Conservation (phyloP, 805 yeast genomes). For the Nakazawaea populi region DNA sequence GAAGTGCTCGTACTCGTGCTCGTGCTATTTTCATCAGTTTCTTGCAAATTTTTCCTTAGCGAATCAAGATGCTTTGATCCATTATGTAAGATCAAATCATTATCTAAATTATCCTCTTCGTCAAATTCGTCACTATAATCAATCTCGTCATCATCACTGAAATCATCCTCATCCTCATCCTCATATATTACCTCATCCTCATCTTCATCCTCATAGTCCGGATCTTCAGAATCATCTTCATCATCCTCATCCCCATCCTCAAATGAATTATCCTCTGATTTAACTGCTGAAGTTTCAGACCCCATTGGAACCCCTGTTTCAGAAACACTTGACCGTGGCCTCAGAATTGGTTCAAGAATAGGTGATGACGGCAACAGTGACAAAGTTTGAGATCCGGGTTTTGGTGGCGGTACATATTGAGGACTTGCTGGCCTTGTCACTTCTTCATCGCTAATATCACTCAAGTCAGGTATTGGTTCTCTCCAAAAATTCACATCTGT, state of each 20-base stretch:
- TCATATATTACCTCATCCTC: conserved; percentile 21
- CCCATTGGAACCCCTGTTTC: conserved; percentile 10
- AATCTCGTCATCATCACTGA: conserved; percentile 23
- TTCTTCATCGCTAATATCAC: conserved; percentile 52
- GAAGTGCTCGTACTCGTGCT: too few species aligned
- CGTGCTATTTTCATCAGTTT: neutral
- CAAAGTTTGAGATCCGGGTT: conserved; percentile 5
- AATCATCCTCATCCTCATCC: conserved; percentile 17
- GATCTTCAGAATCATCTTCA: conserved; percentile 23
- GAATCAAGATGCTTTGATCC: neutral
- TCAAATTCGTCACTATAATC: conserved; percentile 23
- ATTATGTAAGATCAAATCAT: conserved; percentile 7
- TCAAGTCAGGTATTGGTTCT: conserved; percentile 63
- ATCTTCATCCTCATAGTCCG: conserved; percentile 22
- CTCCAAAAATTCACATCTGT: conserved; percentile 93
- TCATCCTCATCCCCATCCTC: conserved; percentile 20
- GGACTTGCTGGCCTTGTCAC: conserved; percentile 12
- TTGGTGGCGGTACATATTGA: conserved; percentile 8
- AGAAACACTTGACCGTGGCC: neutral
- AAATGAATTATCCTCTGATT: conserved; percentile 31
- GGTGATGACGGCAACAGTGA: conserved; percentile 8
- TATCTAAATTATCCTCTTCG: conserved; percentile 11
- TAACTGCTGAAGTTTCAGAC: conserved; percentile 22
- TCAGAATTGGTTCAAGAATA: neutral
- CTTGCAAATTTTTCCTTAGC: neutral